A percentile compares a stretch with the other conserved stretches of the same genome.
Conservation (phyloP, 2,329 filamentous ascomycete genomes). For the Sporothrix luriei region DNA sequence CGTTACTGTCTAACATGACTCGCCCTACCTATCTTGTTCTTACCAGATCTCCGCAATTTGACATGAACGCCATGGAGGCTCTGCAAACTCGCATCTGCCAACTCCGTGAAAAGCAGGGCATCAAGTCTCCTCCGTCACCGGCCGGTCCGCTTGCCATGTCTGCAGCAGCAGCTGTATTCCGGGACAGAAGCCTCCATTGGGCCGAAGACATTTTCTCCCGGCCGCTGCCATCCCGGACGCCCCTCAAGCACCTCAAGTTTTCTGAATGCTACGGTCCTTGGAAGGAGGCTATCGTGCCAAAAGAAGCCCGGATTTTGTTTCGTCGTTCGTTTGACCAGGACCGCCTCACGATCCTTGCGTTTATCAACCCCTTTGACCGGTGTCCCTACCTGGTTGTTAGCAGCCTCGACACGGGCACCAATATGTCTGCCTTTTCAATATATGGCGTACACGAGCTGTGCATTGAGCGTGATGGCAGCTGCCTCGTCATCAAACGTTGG, state of each 20-base stretch:
- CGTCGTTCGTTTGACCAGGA: conserved; percentile 62
- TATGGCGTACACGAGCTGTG: conserved; percentile 59
- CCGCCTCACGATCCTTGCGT: conserved; percentile 57
- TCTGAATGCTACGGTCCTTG: conserved; percentile 54
- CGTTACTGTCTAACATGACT: neutral
- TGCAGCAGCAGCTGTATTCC: conserved; percentile 32
- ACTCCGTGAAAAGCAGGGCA: conserved; percentile 56
- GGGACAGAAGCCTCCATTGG: conserved; percentile 52
- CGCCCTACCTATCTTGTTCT: neutral
- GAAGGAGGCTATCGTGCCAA: conserved; percentile 50
- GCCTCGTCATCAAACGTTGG: conserved; percentile 57
- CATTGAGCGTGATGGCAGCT: conserved; percentile 53
- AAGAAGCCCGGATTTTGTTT: conserved; percentile 56
- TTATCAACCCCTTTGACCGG: conserved; percentile 49
- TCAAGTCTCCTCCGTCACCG: conserved; percentile 39
- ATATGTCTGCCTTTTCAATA: conserved; percentile 51
- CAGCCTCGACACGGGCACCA: conserved; percentile 46
- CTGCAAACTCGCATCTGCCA: conserved; percentile 54
- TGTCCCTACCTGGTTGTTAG: conserved; percentile 54
- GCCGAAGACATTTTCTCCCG: conserved; percentile 62
- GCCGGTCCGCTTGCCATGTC: conserved; percentile 43
- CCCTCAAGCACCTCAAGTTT: conserved; percentile 48
- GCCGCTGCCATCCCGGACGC: conserved; percentile 55
- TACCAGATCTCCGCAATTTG: conserved; percentile 55
- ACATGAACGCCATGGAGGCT: conserved; percentile 57